These are phyloP conservation scores for Fusarium napiforme DNA, from an alignment of 2,329 filamentous ascomycete species.

Conservation along the genomic window DNA sequence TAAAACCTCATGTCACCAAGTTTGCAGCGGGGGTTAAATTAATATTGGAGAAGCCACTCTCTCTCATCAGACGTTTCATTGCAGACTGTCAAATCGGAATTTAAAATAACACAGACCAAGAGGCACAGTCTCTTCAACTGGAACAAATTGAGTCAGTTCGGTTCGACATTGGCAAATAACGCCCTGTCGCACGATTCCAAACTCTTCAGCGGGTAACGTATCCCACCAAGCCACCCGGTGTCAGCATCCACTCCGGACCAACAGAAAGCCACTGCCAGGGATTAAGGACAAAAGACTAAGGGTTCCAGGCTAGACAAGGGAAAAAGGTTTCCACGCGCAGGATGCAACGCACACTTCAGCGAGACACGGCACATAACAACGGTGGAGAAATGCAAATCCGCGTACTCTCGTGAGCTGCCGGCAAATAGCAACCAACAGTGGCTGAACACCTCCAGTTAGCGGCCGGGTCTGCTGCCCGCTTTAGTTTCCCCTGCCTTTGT, in stretches of 20 bases:
- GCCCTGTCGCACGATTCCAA: background rate
- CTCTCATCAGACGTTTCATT: background rate
- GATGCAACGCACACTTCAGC: background rate
- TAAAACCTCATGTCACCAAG: background rate
- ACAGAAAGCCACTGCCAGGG: background rate
- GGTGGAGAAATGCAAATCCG: constrained; percentile 12
- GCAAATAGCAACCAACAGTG: background rate
- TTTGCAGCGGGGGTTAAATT: background rate
- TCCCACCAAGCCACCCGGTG: constrained; percentile 1
- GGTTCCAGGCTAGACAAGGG: background rate
- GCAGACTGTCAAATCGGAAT: background rate
- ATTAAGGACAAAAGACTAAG: background rate
- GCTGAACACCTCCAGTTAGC: background rate
- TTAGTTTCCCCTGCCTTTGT: constrained; percentile 7
- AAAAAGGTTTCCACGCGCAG: background rate
- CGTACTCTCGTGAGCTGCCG: background rate
- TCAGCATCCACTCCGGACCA: constrained; percentile 3
- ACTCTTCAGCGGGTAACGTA: background rate
- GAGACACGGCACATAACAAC: background rate
- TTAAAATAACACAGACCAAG: background rate
- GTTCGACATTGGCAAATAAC: background rate
- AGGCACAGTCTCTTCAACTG: background rate
- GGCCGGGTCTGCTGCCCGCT: background rate
- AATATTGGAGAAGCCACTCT: background rate
- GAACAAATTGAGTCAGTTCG: background rate